Evolutionary conservation across 2,329 filamentous ascomycete species (phyloP).

Genomic region (Endothia cerciana): DNA sequence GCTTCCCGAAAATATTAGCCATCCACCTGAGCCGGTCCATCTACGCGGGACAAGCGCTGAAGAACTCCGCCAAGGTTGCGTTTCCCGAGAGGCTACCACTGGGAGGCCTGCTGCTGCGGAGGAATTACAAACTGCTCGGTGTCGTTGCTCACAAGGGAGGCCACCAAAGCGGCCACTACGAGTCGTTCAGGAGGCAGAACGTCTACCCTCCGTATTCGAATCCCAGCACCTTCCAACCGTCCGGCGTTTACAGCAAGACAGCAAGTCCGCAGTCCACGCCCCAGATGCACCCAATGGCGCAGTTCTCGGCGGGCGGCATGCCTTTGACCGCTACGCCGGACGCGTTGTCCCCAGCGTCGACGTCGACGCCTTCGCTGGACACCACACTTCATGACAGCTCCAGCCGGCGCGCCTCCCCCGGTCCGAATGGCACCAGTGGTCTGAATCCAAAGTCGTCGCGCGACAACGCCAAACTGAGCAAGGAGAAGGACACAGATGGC

Average conservation of each 20-base stretch:
- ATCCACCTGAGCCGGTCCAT: slow-evolving; percentile 94
- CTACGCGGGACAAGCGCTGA: slow-evolving; percentile 78
- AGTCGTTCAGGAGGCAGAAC: slow-evolving; percentile 89
- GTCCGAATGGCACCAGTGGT: slow-evolving; percentile 18
- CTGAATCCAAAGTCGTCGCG: slow-evolving; percentile 29
- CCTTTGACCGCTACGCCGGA: slow-evolving; percentile 53
- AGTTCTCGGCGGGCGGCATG: slow-evolving; percentile 39
- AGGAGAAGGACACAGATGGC: slow-evolving; percentile 50
- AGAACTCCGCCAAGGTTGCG: slow-evolving; percentile 91
- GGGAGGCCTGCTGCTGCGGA: slow-evolving; percentile 76
- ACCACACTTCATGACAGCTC: slow-evolving; percentile 21
- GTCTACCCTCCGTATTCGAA: slow-evolving; percentile 81
- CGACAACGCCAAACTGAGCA: slow-evolving; percentile 34
- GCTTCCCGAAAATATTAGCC: slow-evolving; percentile 87
- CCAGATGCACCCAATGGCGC: slow-evolving; percentile 39
- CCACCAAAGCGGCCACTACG: slow-evolving; percentile 96
- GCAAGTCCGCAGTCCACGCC: slow-evolving; percentile 58
- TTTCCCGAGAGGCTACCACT: slow-evolving; percentile 88
- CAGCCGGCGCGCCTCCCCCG: slow-evolving; percentile 17
- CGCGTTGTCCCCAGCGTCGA: slow-evolving; percentile 42
- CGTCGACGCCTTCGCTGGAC: slow-evolving; percentile 28
- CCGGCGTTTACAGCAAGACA: slow-evolving; percentile 71
- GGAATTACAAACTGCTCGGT: slow-evolving; percentile 81
- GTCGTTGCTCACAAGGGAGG: slow-evolving; percentile 94
- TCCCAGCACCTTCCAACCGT: slow-evolving; percentile 75